Conservation (phyloP, 192 early-diverging fungal species). For the Backusella macrospora region DNA sequence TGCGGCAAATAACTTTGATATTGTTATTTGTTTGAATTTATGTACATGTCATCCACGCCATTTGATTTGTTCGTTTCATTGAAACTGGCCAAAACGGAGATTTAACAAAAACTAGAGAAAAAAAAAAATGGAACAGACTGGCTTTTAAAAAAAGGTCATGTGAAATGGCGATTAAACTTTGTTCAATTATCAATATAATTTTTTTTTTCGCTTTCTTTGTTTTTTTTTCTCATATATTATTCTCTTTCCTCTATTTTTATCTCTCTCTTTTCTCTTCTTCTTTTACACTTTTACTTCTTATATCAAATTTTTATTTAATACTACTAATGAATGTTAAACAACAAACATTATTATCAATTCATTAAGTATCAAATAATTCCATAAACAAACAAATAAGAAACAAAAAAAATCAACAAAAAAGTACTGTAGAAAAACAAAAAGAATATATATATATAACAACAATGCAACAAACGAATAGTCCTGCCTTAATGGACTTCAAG, state of each 20-base stretch:
- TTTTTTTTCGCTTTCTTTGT: background rate
- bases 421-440: background rate
- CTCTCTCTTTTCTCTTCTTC: background rate
- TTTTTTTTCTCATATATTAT: background rate
- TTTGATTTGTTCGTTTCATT: conserved; percentile 10
- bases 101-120: no score
- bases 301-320: background rate
- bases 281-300: background rate
- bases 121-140: background rate
- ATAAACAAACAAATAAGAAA: background rate
- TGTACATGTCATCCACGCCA: conserved; percentile 2
- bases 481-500: conserved; percentile 47
- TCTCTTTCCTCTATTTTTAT: background rate
- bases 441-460: background rate
- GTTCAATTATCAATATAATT: background rate
- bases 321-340: conserved; percentile 5
- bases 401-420: background rate
- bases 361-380: background rate
- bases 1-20: background rate
- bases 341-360: conserved; percentile 2
- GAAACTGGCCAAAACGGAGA: background rate
- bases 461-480: conserved; percentile 7
- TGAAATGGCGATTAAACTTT: conserved; percentile 16
- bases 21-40: background rate
- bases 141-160: background rate